Base-by-base conservation (phyloP, 2,329 filamentous ascomycete genomes). In the Colletotrichum destructivum region DNA sequence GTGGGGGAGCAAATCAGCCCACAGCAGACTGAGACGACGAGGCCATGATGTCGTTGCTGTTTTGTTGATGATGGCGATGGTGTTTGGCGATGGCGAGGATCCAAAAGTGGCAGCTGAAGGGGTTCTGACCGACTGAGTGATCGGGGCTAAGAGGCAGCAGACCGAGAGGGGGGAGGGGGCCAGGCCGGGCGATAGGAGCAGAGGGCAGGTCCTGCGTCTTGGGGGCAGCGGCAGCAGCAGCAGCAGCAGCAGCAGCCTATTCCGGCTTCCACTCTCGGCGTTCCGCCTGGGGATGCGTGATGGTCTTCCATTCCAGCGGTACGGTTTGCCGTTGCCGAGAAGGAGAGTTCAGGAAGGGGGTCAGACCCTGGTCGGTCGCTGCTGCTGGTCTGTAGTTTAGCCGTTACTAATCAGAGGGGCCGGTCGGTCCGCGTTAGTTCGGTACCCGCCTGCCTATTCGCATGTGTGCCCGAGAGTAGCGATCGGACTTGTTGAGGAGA, bases 321-420 rank as follows among this genome's bases (percentile, higher is more conserved):
- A 56, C 51, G 62, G 68, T 49, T 62, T 66, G 42, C 68, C 68
- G 62, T 62, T 66, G 42, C 68, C 68, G 62, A 70, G 62, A 66
- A 44, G 18, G 11, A 60, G 38, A 44, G 23, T 60, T 57, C 47
- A 16, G 26, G 23, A 4, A 5, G 49, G 38, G 51, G 66, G 61
- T 44, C 26, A 35, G 49, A 18, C 18, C 47, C 61, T 44, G 23
- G 47, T 44, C 49, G 35, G 26, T 55, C 26, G 65, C 23, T 62
- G 38, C 55, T 51, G n/a, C 26, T n/a, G 23, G 11, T 40, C 44
- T 54, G 56, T 35, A 38, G 35, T 38, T 38, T 38, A 38, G 35
- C 35, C 35, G 35, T 38, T 38, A 38, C 35, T 11, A 11, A 38
- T 38, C 8, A 38, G 35, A 38, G 35, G 31, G 35, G 35, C 35